Evolutionary conservation across 768 basidiomycete species (phyloP).

Genomic region (Antrodiella citrinella): DNA sequence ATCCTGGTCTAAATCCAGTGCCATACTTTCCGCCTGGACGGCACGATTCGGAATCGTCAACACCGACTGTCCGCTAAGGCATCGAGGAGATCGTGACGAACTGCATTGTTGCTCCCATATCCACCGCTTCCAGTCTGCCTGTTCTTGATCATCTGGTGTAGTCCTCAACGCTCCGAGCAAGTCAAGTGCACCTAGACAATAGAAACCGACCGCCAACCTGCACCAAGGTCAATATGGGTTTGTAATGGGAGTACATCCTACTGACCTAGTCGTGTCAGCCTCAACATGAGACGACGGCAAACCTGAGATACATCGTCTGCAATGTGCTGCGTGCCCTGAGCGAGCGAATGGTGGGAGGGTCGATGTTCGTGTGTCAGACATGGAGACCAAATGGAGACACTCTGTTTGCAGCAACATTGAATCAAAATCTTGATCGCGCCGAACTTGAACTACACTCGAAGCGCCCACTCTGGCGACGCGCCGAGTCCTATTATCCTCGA

Average conservation of each 20-base stretch:
- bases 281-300: conserved; percentile 64
- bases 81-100: conserved; percentile 27
- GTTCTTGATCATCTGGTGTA: conserved; percentile 43
- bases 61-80: too few relatives aligned
- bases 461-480: too few relatives aligned
- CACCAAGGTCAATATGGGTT: too few relatives aligned
- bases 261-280: conserved; percentile 65
- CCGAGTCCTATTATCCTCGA: too few relatives aligned
- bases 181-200: conserved; percentile 81
- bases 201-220: conserved; percentile 83
- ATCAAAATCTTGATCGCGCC: too few relatives aligned
- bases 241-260: background rate
- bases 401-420: too few relatives aligned
- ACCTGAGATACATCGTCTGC: conserved; percentile 58
- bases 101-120: conserved; percentile 83
- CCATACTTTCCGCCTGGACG: conserved; percentile 48
- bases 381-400: too few relatives aligned
- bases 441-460: too few relatives aligned
- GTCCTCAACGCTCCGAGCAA: conserved; percentile 47
- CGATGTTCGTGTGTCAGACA: background rate
- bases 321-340: conserved; percentile 55
- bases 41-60: too few relatives aligned
- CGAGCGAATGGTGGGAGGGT: conserved; percentile 27
- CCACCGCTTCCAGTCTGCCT: conserved; percentile 69
- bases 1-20: conserved; percentile 67